Base-by-base conservation (phyloP, 805 yeast genomes). In the Candida arabinofermentans region DNA sequence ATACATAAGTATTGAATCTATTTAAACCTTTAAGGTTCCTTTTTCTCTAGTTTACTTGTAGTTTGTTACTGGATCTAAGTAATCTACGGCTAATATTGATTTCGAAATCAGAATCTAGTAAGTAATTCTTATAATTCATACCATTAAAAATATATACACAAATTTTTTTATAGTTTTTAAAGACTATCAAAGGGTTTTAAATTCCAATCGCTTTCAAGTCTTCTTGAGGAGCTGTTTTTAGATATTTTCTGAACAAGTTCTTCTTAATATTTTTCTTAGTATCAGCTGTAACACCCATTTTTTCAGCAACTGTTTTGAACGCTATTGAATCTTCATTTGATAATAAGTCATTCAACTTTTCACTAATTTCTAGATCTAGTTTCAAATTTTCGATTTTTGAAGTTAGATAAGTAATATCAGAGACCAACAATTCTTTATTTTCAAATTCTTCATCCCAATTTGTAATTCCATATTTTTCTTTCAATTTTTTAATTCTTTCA, bases 231-330 rank as follows among this genome's bases (percentile, higher is more conserved):
- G 62, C 44, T 17, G 42, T 44, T 19, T 57, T 56, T 12, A 65
- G 42, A 59, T 73, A 81, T 63, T 84, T 86, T 58, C 88, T 74
- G 52, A 86, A 62, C 35, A 86, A 63, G 61, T 89, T 89, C 68
- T 85, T 86, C 57, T 72, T 79, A 18, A 81, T 77, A 59, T 72
- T 71, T 39, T 66, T 67, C 57, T 76, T 74, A 48, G 66, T 62
- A 7, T 75, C 73, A 24, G 70, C 62, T 8, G 40, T 60, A 24
- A 61, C 49, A 9, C 72, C 70, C 38, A 69, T 53, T 30, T 56
- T 58, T 27, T 48, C 42, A 21, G 70, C 55, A 29, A 74, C 66
- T 29, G 50, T 47, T 35, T 64, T 59, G 23, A 71, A 69, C 27
- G 60, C 60, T 24, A 57, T 69, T 17, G 69, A 53, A n/a, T 50